Evolutionary conservation across 345 rosid genomes (phyloP).

Genomic region (Anacardium occidentale): DNA sequence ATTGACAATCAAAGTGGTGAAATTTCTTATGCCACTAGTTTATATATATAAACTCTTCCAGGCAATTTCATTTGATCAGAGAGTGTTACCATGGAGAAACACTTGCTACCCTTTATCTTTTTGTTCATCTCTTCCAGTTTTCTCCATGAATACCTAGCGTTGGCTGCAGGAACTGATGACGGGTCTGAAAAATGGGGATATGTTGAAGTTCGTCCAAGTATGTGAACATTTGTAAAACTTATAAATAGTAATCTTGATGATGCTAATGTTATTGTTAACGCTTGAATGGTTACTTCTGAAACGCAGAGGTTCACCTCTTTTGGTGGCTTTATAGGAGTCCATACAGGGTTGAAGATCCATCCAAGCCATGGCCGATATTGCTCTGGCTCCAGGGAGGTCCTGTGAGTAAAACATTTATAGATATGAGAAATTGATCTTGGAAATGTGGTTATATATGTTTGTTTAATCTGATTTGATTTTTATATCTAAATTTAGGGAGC

Average conservation of each 20-base stretch:
- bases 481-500: constrained; percentile 26
- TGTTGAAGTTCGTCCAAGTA: constrained; percentile 42
- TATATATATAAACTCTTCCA: not conserved
- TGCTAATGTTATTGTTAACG: no score
- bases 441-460: not conserved
- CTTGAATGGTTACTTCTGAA: not conserved
- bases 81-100: constrained; percentile 9
- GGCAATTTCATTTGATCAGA: not conserved
- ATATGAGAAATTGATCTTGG: not conserved
- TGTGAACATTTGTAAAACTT: not conserved
- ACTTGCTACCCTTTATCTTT: not conserved
- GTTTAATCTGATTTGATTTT: not conserved
- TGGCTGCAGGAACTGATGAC: constrained; percentile 24
- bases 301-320: constrained; percentile 40
- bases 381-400: constrained; percentile 51
- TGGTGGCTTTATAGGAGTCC: constrained; percentile 49
- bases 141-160: constrained; percentile 4
- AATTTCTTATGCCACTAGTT: not conserved
- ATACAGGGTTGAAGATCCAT: constrained; percentile 33
- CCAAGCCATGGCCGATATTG: constrained; percentile 41
- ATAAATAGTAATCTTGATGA: no score
- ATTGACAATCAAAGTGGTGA: not conserved
- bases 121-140: not conserved
- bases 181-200: constrained; percentile 52
- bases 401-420: constrained; percentile 14